Conservation (phyloP, 345 rosid species). For the Combretum micranthum region DNA sequence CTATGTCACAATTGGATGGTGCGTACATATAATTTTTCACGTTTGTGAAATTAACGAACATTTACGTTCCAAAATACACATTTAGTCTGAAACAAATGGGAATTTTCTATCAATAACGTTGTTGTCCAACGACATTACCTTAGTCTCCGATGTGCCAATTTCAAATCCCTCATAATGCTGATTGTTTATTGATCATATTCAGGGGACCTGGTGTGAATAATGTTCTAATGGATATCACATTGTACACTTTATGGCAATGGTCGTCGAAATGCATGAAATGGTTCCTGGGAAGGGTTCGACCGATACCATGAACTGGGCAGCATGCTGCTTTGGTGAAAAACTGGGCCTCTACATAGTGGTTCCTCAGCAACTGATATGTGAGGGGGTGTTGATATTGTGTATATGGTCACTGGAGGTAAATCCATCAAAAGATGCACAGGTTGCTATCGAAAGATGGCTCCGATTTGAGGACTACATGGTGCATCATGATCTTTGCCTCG, state of each 20-base stretch:
- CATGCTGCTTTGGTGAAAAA: constrained; percentile 69
- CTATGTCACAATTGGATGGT: constrained; percentile 74
- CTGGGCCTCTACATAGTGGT: constrained; percentile 73
- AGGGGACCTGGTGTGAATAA: constrained; percentile 51
- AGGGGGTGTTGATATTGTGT: constrained; percentile 63
- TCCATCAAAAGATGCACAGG: constrained; percentile 52
- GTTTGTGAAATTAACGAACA: background rate
- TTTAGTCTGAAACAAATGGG: background rate
- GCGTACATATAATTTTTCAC: background rate
- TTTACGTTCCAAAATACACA: too few relatives aligned
- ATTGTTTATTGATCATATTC: background rate
- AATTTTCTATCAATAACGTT: background rate
- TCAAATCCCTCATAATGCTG: background rate
- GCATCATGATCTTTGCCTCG: constrained; percentile 67
- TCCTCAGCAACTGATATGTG: constrained; percentile 64
- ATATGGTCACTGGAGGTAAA: constrained; percentile 81
- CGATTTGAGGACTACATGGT: constrained; percentile 40
- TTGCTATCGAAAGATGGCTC: constrained; percentile 22
- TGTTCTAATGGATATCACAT: constrained; percentile 43
- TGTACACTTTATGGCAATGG: constrained; percentile 76
- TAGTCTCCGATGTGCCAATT: background rate
- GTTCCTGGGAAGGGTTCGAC: constrained; percentile 65
- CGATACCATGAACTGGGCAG: constrained; percentile 80
- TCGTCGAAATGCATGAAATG: constrained; percentile 88
- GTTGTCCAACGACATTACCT: background rate